A percentile compares a stretch with the other conserved stretches of the same genome.
phyloP scores from a whole-genome alignment of 2,329 filamentous ascomycete species.

The Aureobasidium sp. region DNA sequence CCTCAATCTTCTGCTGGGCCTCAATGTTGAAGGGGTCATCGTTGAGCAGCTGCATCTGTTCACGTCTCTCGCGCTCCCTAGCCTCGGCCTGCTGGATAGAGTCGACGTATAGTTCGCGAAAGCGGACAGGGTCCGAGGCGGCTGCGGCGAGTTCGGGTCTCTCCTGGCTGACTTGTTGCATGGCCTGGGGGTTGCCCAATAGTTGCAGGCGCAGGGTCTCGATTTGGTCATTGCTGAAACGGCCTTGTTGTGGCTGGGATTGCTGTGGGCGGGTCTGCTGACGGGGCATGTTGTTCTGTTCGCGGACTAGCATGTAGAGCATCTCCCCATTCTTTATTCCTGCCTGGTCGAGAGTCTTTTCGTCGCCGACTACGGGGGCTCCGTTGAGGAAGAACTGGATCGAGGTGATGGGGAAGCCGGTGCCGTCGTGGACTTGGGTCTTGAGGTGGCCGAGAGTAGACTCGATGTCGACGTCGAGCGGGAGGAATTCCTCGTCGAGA shows the following conservation, averaged over 20 bases:
- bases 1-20: conserved; percentile 84
- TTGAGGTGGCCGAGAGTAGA: conserved; percentile 82
- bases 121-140: conserved; percentile 66
- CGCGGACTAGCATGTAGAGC: conserved; percentile 70
- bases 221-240: conserved; percentile 42
- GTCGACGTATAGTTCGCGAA: conserved; percentile 62
- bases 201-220: conserved; percentile 79
- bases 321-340: conserved; percentile 84
- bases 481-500: conserved; percentile 65
- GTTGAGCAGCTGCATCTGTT: conserved; percentile 77
- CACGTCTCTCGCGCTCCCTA: conserved; percentile 67
- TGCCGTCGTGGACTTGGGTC: conserved; percentile 79
- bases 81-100: conserved; percentile 63
- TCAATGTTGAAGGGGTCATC: conserved; percentile 92
- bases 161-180: conserved; percentile 61
- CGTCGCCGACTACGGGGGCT: conserved; percentile 64
- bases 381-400: conserved; percentile 92
- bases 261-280: conserved; percentile 28
- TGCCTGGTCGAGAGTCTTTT: conserved; percentile 72
- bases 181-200: conserved; percentile 65
- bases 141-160: conserved; percentile 70
- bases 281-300: conserved; percentile 39
- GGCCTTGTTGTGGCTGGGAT: conserved; percentile 17
- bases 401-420: conserved; percentile 58
- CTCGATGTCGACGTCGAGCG: conserved; percentile 71